Evolutionary conservation across 1,284 basidiomycete species (phyloP).

Genomic region (Cryptococcus sp.): DNA sequence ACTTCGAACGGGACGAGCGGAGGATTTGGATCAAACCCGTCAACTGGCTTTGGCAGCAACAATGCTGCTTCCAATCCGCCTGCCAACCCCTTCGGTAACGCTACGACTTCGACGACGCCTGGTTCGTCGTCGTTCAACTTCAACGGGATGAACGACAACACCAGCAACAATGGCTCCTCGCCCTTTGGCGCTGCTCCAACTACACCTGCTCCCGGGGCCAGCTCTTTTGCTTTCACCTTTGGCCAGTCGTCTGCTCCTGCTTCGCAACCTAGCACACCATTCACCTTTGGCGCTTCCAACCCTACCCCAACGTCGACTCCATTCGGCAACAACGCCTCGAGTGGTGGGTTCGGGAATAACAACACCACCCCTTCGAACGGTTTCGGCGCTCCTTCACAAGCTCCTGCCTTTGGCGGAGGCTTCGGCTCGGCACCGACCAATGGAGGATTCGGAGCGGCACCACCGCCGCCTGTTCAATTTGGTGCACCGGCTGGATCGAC

Average conservation of each 20-base stretch:
- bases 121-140: constrained; percentile 2
- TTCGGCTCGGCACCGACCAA: not conserved
- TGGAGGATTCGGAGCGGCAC: not conserved
- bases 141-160: not conserved
- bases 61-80: not conserved
- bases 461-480: too few relatives aligned
- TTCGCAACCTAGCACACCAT: not conserved
- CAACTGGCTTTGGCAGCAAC: not conserved
- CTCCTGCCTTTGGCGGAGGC: not conserved
- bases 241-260: constrained; percentile 7
- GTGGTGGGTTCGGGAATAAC: not conserved
- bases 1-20: not conserved
- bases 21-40: constrained; percentile 6
- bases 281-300: constrained; percentile 11
- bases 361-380: constrained; percentile 1
- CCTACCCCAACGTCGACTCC: not conserved
- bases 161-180: not conserved
- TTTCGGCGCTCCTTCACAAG: constrained; percentile 2
- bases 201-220: too few relatives aligned
- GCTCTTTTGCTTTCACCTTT: constrained; percentile 12
- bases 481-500: too few relatives aligned
- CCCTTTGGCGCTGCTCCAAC: not conserved
- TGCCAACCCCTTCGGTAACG: not conserved
- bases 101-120: not conserved
- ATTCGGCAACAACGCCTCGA: not conserved